These are phyloP conservation scores for Trypanosoma cruzi DNA, from an alignment of 208 protist species.

Conservation along the genomic window DNA sequence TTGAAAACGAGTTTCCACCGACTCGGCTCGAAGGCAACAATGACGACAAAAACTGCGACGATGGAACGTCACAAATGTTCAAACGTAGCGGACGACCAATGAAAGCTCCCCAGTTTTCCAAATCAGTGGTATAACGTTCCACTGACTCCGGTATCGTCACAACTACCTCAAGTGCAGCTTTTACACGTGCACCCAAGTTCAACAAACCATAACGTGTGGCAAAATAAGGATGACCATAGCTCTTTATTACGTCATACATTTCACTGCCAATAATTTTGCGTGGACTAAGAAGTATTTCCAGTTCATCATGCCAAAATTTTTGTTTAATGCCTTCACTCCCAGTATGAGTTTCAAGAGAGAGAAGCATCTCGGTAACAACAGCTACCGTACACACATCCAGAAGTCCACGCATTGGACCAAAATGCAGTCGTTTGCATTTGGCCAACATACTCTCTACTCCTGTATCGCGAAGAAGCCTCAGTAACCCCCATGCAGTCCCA, in stretches of 20 bases:
- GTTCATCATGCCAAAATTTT: slow-evolving; percentile 11
- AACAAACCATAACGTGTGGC: slow-evolving; percentile 27
- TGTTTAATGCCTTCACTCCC: neutral
- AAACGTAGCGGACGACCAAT: slow-evolving; percentile 23
- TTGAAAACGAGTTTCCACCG: neutral
- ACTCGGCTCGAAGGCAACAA: neutral
- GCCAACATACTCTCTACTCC: slow-evolving; percentile 44
- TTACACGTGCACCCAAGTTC: slow-evolving; percentile 15
- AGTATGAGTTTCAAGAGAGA: slow-evolving; percentile 16
- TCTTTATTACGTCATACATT: slow-evolving; percentile 17
- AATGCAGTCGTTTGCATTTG: slow-evolving; percentile 61
- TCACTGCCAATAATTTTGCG: slow-evolving; percentile 25
- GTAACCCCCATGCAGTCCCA: slow-evolving; percentile 1
- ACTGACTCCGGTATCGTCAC: neutral
- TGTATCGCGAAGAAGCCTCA: slow-evolving; percentile 35
- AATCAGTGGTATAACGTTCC: slow-evolving; percentile 2
- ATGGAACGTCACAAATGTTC: slow-evolving; percentile 7
- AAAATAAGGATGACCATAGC: slow-evolving; percentile 4
- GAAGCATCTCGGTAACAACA: slow-evolving; percentile 33
- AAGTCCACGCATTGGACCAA: slow-evolving; percentile 55
- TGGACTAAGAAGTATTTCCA: slow-evolving; percentile 30
- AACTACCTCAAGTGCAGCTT: slow-evolving; percentile 6
- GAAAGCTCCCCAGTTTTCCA: slow-evolving; percentile 16
- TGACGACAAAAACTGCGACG: neutral
- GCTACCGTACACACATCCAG: slow-evolving; percentile 54